Evolutionary conservation across 192 early-diverging fungal genomes (phyloP).

Genomic region (Radiomyces spectabilis): DNA sequence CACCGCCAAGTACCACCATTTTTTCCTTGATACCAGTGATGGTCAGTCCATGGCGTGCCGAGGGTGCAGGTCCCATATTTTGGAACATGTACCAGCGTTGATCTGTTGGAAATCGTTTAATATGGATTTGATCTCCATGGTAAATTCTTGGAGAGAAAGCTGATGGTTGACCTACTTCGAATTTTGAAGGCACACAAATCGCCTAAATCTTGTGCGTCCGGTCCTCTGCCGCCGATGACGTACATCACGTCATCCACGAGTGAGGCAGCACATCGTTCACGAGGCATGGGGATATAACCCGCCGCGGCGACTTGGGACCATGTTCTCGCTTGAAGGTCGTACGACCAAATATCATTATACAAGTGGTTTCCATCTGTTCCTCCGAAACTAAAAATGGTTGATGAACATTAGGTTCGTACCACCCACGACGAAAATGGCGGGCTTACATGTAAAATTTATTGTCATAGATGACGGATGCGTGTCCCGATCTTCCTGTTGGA

Average conservation of each 20-base stretch:
- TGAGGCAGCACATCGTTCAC: slow-evolving; percentile 31
- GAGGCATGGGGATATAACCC: slow-evolving; percentile 37
- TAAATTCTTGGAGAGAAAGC: neutral
- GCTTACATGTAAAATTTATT: slow-evolving; percentile 24
- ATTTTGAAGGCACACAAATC: slow-evolving; percentile 48
- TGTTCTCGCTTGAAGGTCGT: slow-evolving; percentile 30
- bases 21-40: slow-evolving; percentile 43
- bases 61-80: slow-evolving; percentile 36
- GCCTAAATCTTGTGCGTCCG: slow-evolving; percentile 34
- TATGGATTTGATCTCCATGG: neutral
- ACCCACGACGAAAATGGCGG: neutral
- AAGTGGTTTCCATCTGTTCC: slow-evolving; percentile 42
- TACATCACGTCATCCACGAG: slow-evolving; percentile 44
- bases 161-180: neutral
- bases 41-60: slow-evolving; percentile 32
- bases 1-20: slow-evolving; percentile 47
- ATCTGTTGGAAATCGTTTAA: slow-evolving; percentile 13
- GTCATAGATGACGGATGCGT: slow-evolving; percentile 16
- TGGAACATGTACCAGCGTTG: slow-evolving; percentile 44
- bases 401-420: neutral
- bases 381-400: slow-evolving; percentile 36
- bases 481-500: slow-evolving; percentile 18
- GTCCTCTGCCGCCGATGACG: slow-evolving; percentile 41
- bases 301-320: slow-evolving; percentile 38
- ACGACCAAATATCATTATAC: slow-evolving; percentile 54